Evolutionary conservation across 768 basidiomycete genomes (phyloP).

Genomic region (Mycena latifolia): DNA sequence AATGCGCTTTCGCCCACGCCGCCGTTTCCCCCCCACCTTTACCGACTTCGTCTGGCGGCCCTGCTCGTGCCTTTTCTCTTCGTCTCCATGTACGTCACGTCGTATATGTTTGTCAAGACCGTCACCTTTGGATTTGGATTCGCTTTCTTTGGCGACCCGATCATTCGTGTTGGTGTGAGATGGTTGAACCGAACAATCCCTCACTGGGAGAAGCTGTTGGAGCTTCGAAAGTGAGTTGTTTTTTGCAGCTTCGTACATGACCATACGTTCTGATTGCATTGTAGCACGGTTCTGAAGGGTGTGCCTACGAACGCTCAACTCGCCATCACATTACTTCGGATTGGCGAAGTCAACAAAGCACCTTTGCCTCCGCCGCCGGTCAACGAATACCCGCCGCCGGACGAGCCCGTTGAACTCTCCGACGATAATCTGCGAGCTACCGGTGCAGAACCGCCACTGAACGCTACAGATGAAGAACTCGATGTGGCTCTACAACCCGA

Average conservation of each 20-base stretch:
- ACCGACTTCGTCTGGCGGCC: slow-evolving; percentile 45
- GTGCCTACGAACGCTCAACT: slow-evolving; percentile 61
- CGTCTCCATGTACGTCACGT: slow-evolving; percentile 44
- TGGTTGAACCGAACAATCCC: slow-evolving; percentile 49
- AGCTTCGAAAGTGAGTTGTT: slow-evolving; percentile 51
- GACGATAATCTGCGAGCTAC: slow-evolving; percentile 25
- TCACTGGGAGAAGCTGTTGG: slow-evolving; percentile 51
- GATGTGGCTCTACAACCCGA: slow-evolving; percentile 21
- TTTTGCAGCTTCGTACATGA: slow-evolving; percentile 20
- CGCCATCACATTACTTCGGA: slow-evolving; percentile 53
- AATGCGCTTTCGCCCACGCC: slow-evolving; percentile 53
- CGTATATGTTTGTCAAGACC: slow-evolving; percentile 45
- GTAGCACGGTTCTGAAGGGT: slow-evolving; percentile 50
- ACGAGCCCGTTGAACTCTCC: no score
- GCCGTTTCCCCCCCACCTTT: slow-evolving; percentile 46
- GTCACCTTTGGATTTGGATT: slow-evolving; percentile 48
- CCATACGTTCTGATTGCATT: slow-evolving; percentile 24
- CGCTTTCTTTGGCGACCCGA: slow-evolving; percentile 55
- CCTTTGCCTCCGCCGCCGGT: slow-evolving; percentile 55
- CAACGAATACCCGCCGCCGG: slow-evolving; percentile 19
- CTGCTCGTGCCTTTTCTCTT: slow-evolving; percentile 45
- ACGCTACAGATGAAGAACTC: slow-evolving; percentile 28
- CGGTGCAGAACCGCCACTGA: slow-evolving; percentile 21
- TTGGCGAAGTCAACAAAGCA: slow-evolving; percentile 51
- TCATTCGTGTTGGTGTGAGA: slow-evolving; percentile 42